Evolutionary conservation across 148 eudicot genomes (phyloP), one percentile per base, ranked within the genome.

Genomic region (Nepenthes gracilis): DNA sequence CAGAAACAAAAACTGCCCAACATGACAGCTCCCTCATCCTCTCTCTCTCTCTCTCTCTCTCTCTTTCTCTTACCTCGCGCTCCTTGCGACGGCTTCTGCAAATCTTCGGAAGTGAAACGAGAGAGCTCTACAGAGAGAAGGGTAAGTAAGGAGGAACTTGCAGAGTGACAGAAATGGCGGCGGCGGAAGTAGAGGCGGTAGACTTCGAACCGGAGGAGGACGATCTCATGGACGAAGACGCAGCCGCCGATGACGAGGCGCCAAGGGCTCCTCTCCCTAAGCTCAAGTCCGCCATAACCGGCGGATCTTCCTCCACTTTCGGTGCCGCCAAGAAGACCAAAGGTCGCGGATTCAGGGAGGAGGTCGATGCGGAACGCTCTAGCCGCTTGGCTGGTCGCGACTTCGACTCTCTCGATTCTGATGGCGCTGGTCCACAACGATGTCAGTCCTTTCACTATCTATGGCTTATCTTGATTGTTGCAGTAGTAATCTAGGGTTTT

Each of bases 131-230:
- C 23, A 23, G 23, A 40, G 45, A 8, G 45, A 40, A 40, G 45
- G 8, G 45, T 3, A 40, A 40, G 45, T 4, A 40, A 8, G 6
- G 8, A 8, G 45, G 8, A 40, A 8, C 4, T 8, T 4, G 8
- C 6, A 40, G 8, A 40, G 45, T 8, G 1, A 40, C n/a, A 54
- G 51, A 9, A 68, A 80, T 81, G 93, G 85, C 88, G 69, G 72
- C 77, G 50, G 65, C 77, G 2, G 93, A 86, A 37, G 83, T 74
- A 8, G 91, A 85, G 71, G 88, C 83, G 11, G 75, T 88, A 23
- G 96, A 88, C 63, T 85, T 88, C 69, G 96, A 87, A 69, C 82
- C 84, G 1, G 91, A 88, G 68, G 91, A 88, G 9, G 96, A 88
- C 60, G 91, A 88, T 70, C 83, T 88, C 33, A 88, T 88, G 96